Base-by-base conservation (phyloP, 1,139 yeast species). In the Hansenula lynferdii region DNA sequence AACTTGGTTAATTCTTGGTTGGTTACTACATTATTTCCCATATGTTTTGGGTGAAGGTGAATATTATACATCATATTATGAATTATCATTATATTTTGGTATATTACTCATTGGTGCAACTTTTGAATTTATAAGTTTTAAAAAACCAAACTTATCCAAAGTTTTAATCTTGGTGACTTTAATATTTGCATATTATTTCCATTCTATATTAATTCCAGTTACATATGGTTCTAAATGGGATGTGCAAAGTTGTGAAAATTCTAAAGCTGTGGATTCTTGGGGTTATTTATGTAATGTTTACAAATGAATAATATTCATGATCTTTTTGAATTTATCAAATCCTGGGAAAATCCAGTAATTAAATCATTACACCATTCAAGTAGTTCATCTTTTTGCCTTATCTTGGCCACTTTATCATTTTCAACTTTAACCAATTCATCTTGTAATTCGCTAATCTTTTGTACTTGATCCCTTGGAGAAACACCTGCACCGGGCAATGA, bases 401-500 rank as follows among this genome's bases (percentile, higher is more conserved):
- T 72, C 30, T 83, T 84, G 28, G 63, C 62, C 18, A 71, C 62
- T 44, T 89, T 72, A 39, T 77, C 75, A 19, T 62, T 57, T 51
- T 90, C 95, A 1, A 82, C 80, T 6, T 65, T 64, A 19, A 72
- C 70, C 40, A 92, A 64, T 49, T 85, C 86, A 30, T 59, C 57
- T 42, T 87, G 83, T 37, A 92, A 65, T n/a, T 67, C 67, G 36
- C 71, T 72, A 16, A 92, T 85, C 46, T 74, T 70, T 27, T 65
- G 64, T 56, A 89, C 58, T 60, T 92, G 98, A 38, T 77, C 80
- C 31, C 72, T 75, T 23, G 86, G 86, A 3, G 90, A 78, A 1
- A 85, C 89, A 12, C 95, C 96, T 3, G 89, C 85, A 4, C 97
- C 98, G 0, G 99, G 98, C 35, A 92, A 65, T 3, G 95, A 79